A percentile compares a stretch with the other conserved stretches of the same genome.
These are phyloP conservation scores for Elongisporangium senticosum DNA, from an alignment of 352 stramenopile genomes.

Conservation along the genomic window DNA sequence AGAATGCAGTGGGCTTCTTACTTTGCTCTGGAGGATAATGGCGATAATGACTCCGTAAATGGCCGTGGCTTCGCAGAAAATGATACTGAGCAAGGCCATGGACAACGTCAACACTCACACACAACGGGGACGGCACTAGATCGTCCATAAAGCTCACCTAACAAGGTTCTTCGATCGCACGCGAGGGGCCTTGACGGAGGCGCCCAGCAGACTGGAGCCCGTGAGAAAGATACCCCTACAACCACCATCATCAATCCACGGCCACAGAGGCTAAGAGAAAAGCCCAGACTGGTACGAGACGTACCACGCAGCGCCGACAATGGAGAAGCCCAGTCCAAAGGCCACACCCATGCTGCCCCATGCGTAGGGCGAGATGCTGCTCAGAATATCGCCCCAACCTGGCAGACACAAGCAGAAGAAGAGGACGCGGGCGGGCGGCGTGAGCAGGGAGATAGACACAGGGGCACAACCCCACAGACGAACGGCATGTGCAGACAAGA, in stretches of 20 bases:
- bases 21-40: conserved; percentile 98
- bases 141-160: conserved; percentile 24
- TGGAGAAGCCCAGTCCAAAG: conserved; percentile 94
- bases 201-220: conserved; percentile 95
- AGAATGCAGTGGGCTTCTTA: conserved; percentile 38
- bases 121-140: not conserved
- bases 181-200: conserved; percentile 96
- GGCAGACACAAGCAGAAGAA: not conserved
- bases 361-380: conserved; percentile 98
- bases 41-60: conserved; percentile 99
- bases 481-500: not conserved
- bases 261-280: not conserved
- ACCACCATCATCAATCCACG: conserved; percentile 1
- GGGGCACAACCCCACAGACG: not conserved
- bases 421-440: not conserved
- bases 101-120: not conserved
- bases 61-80: conserved; percentile 99
- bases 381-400: conserved; percentile 94
- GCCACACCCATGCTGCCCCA: conserved; percentile 97
- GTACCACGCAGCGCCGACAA: conserved; percentile 95
- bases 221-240: conserved; percentile 89
- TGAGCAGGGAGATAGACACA: not conserved
- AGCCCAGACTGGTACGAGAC: conserved; percentile 7
- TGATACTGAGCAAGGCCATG: conserved; percentile 83
- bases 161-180: conserved; percentile 99